Evolutionary conservation across 768 basidiomycete genomes (phyloP).

Genomic region (Lactarius tabidus): DNA sequence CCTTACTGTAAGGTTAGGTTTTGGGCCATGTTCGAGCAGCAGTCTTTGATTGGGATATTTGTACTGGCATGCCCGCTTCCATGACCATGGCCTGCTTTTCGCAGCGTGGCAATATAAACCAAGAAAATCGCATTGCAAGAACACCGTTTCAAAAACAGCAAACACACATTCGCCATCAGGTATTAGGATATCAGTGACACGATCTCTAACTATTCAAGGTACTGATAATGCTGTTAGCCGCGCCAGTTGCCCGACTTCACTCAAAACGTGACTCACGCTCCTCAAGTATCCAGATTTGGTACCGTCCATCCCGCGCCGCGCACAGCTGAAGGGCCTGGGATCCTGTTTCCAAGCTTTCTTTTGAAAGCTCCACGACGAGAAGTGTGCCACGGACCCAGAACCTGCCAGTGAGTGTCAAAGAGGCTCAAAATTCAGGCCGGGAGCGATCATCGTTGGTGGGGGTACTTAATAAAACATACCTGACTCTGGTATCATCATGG

Average conservation of each 20-base stretch:
- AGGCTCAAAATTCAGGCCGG: not conserved
- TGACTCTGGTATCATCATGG: not conserved
- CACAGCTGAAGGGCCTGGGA: not conserved
- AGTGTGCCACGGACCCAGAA: not conserved
- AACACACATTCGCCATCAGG: not conserved
- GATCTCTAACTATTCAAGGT: not conserved
- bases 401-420: not conserved
- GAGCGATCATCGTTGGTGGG: not conserved
- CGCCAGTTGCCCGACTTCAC: not conserved
- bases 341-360: not conserved
- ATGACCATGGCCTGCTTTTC: too few species aligned
- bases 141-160: too few species aligned
- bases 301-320: not conserved
- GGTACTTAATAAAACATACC: not conserved
- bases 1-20: too few species aligned
- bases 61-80: too few species aligned
- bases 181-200: too few species aligned
- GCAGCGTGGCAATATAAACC: too few species aligned
- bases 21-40: too few species aligned
- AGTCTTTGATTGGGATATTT: too few species aligned
- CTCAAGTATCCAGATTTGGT: conserved; percentile 1
- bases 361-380: not conserved
- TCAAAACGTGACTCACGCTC: not conserved
- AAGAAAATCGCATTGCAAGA: too few species aligned
- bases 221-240: not conserved